Evolutionary conservation across 2,329 filamentous ascomycete species (phyloP).

Genomic region (Paraphoma sp.): DNA sequence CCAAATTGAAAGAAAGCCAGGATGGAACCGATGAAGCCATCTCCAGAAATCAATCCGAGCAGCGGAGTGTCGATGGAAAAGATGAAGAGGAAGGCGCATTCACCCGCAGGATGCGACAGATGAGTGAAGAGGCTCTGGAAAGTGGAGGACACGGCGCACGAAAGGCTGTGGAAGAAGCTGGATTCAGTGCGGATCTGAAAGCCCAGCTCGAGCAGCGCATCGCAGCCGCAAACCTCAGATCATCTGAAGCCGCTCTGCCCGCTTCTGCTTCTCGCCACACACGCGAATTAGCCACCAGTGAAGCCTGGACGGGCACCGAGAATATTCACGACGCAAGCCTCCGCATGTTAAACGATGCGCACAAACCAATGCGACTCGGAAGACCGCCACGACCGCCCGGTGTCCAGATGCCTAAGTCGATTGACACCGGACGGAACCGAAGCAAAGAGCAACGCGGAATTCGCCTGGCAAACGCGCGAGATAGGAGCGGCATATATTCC

Average conservation of each 20-base stretch:
- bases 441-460: constrained; percentile 43
- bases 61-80: not conserved
- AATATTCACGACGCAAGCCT: constrained; percentile 75
- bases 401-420: constrained; percentile 31
- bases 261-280: constrained; percentile 72
- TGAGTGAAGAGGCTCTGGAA: constrained; percentile 66
- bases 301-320: constrained; percentile 82
- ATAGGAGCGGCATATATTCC: constrained; percentile 63
- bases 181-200: constrained; percentile 68
- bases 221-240: constrained; percentile 61
- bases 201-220: constrained; percentile 65
- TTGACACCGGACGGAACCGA: constrained; percentile 47
- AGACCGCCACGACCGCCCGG: constrained; percentile 24
- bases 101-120: constrained; percentile 62
- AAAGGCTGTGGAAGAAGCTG: constrained; percentile 65
- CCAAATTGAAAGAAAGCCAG: constrained; percentile 19
- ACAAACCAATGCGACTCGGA: constrained; percentile 57
- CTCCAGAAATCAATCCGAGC: not conserved
- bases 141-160: constrained; percentile 61
- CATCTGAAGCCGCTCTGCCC: constrained; percentile 62
- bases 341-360: constrained; percentile 74
- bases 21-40: constrained; percentile 1
- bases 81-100: constrained; percentile 59
- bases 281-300: constrained; percentile 69
- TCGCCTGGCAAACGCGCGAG: constrained; percentile 64